Base-by-base conservation (phyloP, 2,329 filamentous ascomycete species). In the Helminthosporium solani region DNA sequence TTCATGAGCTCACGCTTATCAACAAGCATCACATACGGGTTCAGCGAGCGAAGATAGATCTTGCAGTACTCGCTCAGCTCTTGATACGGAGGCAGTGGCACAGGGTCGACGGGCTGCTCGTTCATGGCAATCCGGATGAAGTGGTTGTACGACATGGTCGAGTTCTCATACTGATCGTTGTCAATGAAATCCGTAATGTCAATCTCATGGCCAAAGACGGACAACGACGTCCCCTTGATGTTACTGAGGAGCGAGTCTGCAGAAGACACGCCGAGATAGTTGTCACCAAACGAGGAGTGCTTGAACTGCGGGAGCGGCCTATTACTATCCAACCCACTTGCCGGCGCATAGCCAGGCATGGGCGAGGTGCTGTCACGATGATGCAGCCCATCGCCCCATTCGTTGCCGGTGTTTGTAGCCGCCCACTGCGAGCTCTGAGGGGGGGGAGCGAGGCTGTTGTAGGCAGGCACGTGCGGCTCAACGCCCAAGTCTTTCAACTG, bases 161-260 rank as follows among this genome's bases (percentile, higher is more conserved):
- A 57, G 64, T 70, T 49, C 66, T 71, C 47, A 70, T 81, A 72
- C 65, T 82, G 76, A 49, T 89, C 86, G 1, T 78, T 75, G 1
- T 80, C 82, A 37, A 85, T 79, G 60, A 88, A 90, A 35, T 85
- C 82, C 11, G 86, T 83, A 33, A 92, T 80, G 67, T 95, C 87
- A 58, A 94, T 86, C 36, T 87, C 85, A 56, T 86, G 87, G 27
- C 88, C 89, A 33, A 94, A 81, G 42, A 95, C 82, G 1, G 87
- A 85, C n/a, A 94, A 74, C 7, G 81, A 83, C 0, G 86, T 90
- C 37, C 87, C 88, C 58, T 85, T 85, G 61, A 91, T 86, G 7
- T 86, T 84, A 68, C 84, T 88, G 30, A 90, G 71, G 40, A 83
- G 81, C 7, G 81, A 79, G 56, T 80, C 82, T 44, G 85, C 82